Evolutionary conservation across 331 rosid species (phyloP), one percentile per base, ranked within the genome.

Genomic region (Stylosanthes scabra): DNA sequence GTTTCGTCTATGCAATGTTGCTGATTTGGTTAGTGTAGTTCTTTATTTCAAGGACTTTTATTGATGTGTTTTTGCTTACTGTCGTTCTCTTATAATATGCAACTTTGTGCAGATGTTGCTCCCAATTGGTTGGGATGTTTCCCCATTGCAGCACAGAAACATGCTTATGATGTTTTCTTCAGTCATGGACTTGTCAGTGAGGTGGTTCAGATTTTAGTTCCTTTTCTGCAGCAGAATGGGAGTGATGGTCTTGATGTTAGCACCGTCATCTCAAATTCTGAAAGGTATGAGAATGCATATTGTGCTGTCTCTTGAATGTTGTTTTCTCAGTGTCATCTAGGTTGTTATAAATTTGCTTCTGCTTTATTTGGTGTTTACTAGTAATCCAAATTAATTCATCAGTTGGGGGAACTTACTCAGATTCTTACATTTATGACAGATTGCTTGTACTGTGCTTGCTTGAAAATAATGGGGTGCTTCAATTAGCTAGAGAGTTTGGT

Each of bases 81-180:
- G 58, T 45, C 25, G 81, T 63, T 74, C 84, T 77, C 51, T 47
- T 41, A 37, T 13, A 11, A 28, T 68, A 40, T 85, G 85, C 37
- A 55, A 62, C 55, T 79, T 59, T 68, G 6, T 85, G 86, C 96
- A 94, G 99, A 94, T 77, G 81, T 94, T 83, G 93, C 97, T 63
- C 74, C 96, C 62, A 86, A 83, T 71, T 94, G 99, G 99, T 82
- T 91, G 75, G 86, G 86, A 12, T 91, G 97, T 80, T 87, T 94
- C 76, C 88, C 97, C 74, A 11, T 88, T 59, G 74, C 87, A 14
- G 97, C 90, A 1, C 82, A 84, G 75, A 85, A 85, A 74, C 82
- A 85, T 60, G 85, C 91, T 71, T 94, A 88, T 39, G 99, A 94
- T 68, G 83, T 82, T 66, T 91, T 94, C 90, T 91, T 94, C 80